A percentile compares a stretch with the other conserved stretches of the same genome.
Conservation (phyloP, 345 rosid species). For the Brassica nigra region DNA sequence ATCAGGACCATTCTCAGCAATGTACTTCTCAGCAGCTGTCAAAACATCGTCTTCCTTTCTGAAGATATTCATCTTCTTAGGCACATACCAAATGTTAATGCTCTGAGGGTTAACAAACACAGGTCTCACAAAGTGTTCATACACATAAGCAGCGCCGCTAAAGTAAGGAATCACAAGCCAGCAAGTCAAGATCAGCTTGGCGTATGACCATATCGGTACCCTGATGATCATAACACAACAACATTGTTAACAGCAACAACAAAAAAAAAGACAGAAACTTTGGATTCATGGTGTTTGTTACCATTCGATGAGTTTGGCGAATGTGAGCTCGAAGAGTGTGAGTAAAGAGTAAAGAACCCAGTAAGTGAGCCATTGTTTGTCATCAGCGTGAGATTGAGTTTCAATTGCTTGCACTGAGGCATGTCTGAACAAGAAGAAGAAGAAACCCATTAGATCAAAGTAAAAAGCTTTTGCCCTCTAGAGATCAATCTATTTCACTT, state of each 20-base stretch:
- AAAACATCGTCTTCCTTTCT: constrained; percentile 72
- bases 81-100: constrained; percentile 91
- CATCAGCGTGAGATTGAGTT: constrained; percentile 79
- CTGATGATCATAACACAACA: constrained; percentile 43
- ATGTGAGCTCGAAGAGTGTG: constrained; percentile 90
- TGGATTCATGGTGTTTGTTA: constrained; percentile 29
- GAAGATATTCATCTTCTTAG: constrained; percentile 69
- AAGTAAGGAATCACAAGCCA: constrained; percentile 96
- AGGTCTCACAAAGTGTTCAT: constrained; percentile 84
- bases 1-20: constrained; percentile 80
- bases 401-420: constrained; percentile 89
- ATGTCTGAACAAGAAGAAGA: constrained; percentile 49
- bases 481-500: constrained; percentile 43
- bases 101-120: constrained; percentile 69
- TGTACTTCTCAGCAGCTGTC: constrained; percentile 87
- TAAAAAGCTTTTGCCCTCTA: not conserved
- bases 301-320: constrained; percentile 88
- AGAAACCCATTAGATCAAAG: constrained; percentile 14
- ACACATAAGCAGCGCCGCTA: constrained; percentile 93
- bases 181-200: constrained; percentile 81
- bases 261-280: not conserved
- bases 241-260: constrained; percentile 2
- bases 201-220: constrained; percentile 87
- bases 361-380: constrained; percentile 93
- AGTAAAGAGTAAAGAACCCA: constrained; percentile 93